Evolutionary conservation across 352 stramenopile species (phyloP).

Genomic region (Globisporangium cylindrosporum): DNA sequence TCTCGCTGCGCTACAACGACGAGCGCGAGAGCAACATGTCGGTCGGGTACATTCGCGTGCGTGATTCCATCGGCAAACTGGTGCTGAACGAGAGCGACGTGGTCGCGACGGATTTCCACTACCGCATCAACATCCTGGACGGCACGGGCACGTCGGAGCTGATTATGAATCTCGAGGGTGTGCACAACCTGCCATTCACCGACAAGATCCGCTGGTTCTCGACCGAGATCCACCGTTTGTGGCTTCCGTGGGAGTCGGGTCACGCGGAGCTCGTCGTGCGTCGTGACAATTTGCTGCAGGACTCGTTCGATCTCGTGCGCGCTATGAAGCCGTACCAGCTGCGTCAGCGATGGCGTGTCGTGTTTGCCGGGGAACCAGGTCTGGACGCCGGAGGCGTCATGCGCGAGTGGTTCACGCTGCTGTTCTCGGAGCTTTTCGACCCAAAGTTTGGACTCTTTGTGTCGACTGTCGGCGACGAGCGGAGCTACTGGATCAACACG

Average conservation of each 20-base stretch:
- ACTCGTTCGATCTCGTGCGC: constrained; percentile 80
- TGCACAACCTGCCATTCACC: constrained; percentile 74
- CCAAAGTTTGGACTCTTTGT: constrained; percentile 75
- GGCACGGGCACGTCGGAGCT: constrained; percentile 63
- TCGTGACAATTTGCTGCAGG: constrained; percentile 78
- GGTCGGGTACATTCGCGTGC: constrained; percentile 74
- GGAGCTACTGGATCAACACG: constrained; percentile 86
- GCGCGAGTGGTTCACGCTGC: constrained; percentile 88
- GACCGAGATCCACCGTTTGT: constrained; percentile 77
- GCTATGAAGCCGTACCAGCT: constrained; percentile 83
- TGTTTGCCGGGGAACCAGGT: constrained; percentile 83
- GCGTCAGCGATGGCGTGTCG: constrained; percentile 75
- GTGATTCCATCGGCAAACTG: constrained; percentile 61
- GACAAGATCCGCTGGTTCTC: constrained; percentile 83
- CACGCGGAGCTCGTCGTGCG: constrained; percentile 78
- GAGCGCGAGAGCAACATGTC: constrained; percentile 65
- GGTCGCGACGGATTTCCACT: constrained; percentile 77
- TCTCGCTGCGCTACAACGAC: constrained; percentile 44
- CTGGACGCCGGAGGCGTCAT: constrained; percentile 88
- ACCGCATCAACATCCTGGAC: constrained; percentile 80
- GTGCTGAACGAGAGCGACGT: constrained; percentile 83
- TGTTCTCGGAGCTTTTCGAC: constrained; percentile 83
- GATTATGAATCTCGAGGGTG: constrained; percentile 81
- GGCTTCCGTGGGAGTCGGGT: constrained; percentile 81
- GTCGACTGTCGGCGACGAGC: constrained; percentile 64